These are phyloP conservation scores for Leccinum olivaceopallidum DNA, from an alignment of 768 basidiomycete species.

Conservation along the genomic window DNA sequence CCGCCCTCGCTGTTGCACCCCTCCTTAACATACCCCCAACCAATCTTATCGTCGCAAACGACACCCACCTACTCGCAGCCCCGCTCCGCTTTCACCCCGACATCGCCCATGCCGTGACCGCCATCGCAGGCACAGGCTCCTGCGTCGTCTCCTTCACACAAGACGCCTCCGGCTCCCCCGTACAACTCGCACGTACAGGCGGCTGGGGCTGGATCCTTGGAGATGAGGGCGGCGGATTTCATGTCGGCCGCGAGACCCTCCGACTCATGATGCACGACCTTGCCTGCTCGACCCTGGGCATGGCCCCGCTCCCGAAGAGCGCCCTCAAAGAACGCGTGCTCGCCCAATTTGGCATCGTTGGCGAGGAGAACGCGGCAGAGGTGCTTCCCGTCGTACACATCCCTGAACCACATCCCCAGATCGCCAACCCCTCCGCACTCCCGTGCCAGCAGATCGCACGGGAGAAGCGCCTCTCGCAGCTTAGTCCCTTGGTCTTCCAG, in stretches of 20 bases:
- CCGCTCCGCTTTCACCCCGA: constrained; percentile 66
- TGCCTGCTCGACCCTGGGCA: constrained; percentile 47
- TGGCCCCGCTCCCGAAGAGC: constrained; percentile 18
- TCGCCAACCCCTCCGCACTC: constrained; percentile 17
- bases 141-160: constrained; percentile 68
- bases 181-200: constrained; percentile 69
- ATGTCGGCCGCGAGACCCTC: constrained; percentile 75
- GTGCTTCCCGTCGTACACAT: constrained; percentile 64
- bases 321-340: constrained; percentile 50
- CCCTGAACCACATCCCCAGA: constrained; percentile 47
- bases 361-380: constrained; percentile 51
- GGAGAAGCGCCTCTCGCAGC: constrained; percentile 74
- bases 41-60: constrained; percentile 68
- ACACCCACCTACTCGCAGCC: constrained; percentile 82
- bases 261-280: constrained; percentile 62
- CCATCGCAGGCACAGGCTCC: constrained; percentile 82
- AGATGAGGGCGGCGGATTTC: constrained; percentile 82
- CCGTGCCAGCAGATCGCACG: constrained; percentile 40
- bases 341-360: constrained; percentile 52
- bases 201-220: constrained; percentile 88
- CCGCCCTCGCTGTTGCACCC: constrained; percentile 53
- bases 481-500: constrained; percentile 75
- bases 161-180: constrained; percentile 38
- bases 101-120: constrained; percentile 62
- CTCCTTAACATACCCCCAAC: constrained; percentile 60